phyloP scores from a whole-genome alignment of 2,329 filamentous ascomycete species.

The Dryadomyces quercivorus region DNA sequence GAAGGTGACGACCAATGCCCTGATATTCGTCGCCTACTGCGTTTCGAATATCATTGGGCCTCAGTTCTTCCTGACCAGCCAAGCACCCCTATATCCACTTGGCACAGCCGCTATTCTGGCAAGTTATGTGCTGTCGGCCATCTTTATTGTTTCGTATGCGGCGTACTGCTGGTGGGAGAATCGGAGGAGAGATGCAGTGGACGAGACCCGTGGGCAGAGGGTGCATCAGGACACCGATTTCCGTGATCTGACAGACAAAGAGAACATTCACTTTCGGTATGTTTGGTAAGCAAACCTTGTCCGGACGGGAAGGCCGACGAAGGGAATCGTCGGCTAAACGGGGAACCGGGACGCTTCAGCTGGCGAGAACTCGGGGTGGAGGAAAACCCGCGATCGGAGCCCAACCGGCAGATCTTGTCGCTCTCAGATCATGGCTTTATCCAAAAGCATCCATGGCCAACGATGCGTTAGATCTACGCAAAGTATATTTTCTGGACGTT shows the following conservation, averaged over 20 bases:
- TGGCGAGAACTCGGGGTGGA: no score
- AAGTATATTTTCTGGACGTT: no score
- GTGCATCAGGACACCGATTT: neutral
- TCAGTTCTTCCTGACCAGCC: conserved; percentile 45
- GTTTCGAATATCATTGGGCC: conserved; percentile 49
- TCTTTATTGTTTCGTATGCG: neutral
- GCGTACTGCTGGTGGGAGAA: conserved; percentile 2
- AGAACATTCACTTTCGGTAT: conserved; percentile 3
- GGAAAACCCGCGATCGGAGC: no score
- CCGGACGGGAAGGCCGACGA: no score
- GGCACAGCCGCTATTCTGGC: neutral
- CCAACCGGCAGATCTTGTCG: no score
- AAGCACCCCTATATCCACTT: conserved; percentile 27
- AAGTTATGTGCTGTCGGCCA: neutral
- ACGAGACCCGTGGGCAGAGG: neutral
- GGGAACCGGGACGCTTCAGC: no score
- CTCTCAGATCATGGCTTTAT: no score
- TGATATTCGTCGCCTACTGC: conserved; percentile 47
- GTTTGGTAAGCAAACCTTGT: neutral
- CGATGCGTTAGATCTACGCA: no score
- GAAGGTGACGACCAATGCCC: conserved; percentile 49
- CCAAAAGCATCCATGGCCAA: no score
- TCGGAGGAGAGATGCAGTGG: neutral
- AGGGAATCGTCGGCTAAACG: no score
- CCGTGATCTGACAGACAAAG: neutral